Percentiles rank a stretch among this genome's conserved stretches.
These are phyloP conservation scores for Caloboletus firmus DNA, from an alignment of 1,284 basidiomycete genomes.

Conservation along the genomic window DNA sequence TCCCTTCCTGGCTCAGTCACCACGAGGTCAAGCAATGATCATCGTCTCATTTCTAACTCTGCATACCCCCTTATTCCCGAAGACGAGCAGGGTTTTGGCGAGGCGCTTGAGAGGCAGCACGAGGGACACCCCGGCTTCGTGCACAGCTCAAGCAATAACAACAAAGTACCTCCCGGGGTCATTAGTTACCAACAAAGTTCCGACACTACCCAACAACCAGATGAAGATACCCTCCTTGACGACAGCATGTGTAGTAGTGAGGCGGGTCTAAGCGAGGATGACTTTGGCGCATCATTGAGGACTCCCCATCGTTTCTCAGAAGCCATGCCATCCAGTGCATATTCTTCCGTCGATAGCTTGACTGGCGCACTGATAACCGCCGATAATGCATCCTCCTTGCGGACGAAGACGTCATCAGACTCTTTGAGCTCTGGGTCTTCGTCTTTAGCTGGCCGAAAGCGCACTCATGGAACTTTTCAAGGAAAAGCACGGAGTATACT, in stretches of 20 bases:
- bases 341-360: slow-evolving; percentile 40
- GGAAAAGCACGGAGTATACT: slow-evolving; percentile 1
- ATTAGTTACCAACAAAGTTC: slow-evolving; percentile 9
- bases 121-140: slow-evolving; percentile 58
- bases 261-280: slow-evolving; percentile 42
- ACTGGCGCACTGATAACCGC: slow-evolving; percentile 48
- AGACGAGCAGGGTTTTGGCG: slow-evolving; percentile 52
- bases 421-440: slow-evolving; percentile 42
- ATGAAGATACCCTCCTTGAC: slow-evolving; percentile 26
- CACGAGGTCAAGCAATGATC: slow-evolving; percentile 10
- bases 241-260: slow-evolving; percentile 30
- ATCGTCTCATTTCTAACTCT: slow-evolving; percentile 16
- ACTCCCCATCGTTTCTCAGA: slow-evolving; percentile 48
- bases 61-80: slow-evolving; percentile 36
- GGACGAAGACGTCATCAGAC: slow-evolving; percentile 45
- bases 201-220: slow-evolving; percentile 18
- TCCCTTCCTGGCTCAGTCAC: slow-evolving; percentile 20
- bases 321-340: slow-evolving; percentile 34
- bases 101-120: slow-evolving; percentile 65
- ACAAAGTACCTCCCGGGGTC: slow-evolving; percentile 8
- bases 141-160: slow-evolving; percentile 57
- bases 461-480: slow-evolving; percentile 20
- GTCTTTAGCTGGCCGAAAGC: slow-evolving; percentile 39
- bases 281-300: slow-evolving; percentile 63
- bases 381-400: slow-evolving; percentile 45